A percentile compares a stretch with the other conserved stretches of the same genome.
Conservation (phyloP, 257 asterid species). For the Nicotiana noctiflora region DNA sequence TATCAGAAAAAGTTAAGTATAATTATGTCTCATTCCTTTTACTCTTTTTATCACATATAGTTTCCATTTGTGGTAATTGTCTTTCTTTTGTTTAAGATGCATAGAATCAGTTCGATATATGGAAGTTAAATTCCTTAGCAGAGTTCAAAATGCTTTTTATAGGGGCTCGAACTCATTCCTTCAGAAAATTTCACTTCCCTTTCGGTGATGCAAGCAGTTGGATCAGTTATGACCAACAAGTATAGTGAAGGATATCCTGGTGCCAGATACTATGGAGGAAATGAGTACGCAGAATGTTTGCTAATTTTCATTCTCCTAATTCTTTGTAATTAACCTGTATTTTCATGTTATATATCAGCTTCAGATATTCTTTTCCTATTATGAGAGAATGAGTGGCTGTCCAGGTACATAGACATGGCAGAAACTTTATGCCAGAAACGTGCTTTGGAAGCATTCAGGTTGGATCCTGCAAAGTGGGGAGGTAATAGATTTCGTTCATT, state of each 20-base stretch:
- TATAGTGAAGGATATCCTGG: slow-evolving; percentile 98
- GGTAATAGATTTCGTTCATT: slow-evolving; percentile 36
- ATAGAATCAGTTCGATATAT: neutral
- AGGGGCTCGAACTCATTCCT: slow-evolving; percentile 91
- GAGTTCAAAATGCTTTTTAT: neutral
- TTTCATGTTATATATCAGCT: neutral
- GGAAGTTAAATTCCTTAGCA: neutral
- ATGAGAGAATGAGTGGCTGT: neutral
- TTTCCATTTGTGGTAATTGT: neutral
- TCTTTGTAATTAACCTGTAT: neutral
- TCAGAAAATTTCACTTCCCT: slow-evolving; percentile 86
- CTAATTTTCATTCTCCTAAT: neutral
- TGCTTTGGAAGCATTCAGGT: slow-evolving; percentile 69
- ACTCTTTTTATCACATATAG: neutral
- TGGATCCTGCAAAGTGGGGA: slow-evolving; percentile 98
- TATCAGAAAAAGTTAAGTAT: neutral
- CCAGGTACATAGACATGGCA: slow-evolving; percentile 96
- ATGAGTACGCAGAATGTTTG: slow-evolving; percentile 50
- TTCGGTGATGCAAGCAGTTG: slow-evolving; percentile 97
- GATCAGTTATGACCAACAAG: slow-evolving; percentile 92
- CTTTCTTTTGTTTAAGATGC: neutral
- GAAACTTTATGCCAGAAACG: slow-evolving; percentile 93
- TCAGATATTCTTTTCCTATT: neutral
- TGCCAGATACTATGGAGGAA: slow-evolving; percentile 96
- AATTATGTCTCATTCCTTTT: neutral